Percentiles rank a stretch among this genome's conserved stretches.
phyloP scores from a whole-genome alignment of 148 eudicot genomes.

The Agrostemma githago region DNA sequence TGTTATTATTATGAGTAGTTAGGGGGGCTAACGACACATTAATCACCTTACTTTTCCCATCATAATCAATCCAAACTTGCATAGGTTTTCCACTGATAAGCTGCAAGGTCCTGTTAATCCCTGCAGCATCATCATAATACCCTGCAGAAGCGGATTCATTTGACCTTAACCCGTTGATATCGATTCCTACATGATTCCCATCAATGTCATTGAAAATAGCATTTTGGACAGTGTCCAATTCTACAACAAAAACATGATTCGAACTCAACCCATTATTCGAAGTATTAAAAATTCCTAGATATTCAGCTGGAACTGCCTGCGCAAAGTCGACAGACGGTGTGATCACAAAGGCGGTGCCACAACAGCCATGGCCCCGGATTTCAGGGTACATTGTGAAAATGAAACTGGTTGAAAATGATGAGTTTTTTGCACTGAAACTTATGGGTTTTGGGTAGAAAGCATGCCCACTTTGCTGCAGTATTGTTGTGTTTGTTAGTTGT shows the following conservation, averaged over 20 bases:
- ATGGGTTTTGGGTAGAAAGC: constrained; percentile 25
- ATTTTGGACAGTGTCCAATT: constrained; percentile 28
- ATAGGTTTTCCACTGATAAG: constrained; percentile 28
- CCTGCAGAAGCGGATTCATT: constrained; percentile 23
- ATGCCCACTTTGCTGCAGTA: constrained; percentile 26
- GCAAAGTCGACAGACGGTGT: constrained; percentile 25
- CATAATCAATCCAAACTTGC: constrained; percentile 33
- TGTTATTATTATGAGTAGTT: too few relatives aligned
- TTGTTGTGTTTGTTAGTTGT: constrained; percentile 23
- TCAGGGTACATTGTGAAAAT: constrained; percentile 27
- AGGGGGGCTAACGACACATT: constrained; percentile 29
- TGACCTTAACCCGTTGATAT: constrained; percentile 24
- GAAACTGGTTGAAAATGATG: constrained; percentile 25
- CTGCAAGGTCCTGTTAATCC: constrained; percentile 10
- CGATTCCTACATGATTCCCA: constrained; percentile 38
- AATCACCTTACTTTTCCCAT: constrained; percentile 17
- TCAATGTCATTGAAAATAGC: constrained; percentile 25
- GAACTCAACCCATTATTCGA: constrained; percentile 25
- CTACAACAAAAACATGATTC: constrained; percentile 32
- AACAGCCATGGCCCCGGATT: constrained; percentile 20
- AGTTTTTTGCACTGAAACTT: constrained; percentile 6
- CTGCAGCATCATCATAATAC: constrained; percentile 12
- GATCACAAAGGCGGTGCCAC: constrained; percentile 30
- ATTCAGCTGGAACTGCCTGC: constrained; percentile 28
- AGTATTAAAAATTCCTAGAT: constrained; percentile 25